Evolutionary conservation across 129 eudicot genomes (phyloP).

Genomic region (Flaveria bidentis): DNA sequence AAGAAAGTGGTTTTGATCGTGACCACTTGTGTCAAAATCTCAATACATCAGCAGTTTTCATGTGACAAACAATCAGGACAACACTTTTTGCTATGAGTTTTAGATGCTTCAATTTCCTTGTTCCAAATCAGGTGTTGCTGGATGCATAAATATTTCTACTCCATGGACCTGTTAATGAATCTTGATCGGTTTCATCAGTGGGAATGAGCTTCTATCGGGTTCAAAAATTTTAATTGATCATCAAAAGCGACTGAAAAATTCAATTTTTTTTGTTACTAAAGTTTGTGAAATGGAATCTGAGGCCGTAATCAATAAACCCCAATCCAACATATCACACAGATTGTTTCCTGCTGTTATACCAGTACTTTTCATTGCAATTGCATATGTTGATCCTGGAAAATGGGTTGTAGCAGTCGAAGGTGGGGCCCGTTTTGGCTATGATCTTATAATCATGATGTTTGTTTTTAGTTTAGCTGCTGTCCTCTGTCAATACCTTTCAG

Average conservation of each 20-base stretch:
- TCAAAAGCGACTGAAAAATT: conserved; percentile 6
- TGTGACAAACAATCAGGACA: conserved; percentile 33
- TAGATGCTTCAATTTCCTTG: conserved; percentile 19
- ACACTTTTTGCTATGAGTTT: conserved; percentile 12
- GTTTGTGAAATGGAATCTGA: conserved; percentile 54
- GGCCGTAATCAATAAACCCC: conserved; percentile 30
- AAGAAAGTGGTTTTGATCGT: conserved; percentile 43
- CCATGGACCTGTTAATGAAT: conserved; percentile 8
- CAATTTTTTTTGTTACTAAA: conserved; percentile 11
- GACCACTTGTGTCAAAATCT: conserved; percentile 43
- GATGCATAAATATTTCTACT: conserved; percentile 19
- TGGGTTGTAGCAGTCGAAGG: conserved; percentile 81
- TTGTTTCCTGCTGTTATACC: conserved; percentile 62
- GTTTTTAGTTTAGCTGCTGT: conserved; percentile 63
- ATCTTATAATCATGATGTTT: conserved; percentile 53
- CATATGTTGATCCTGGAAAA: conserved; percentile 90
- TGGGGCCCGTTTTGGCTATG: conserved; percentile 79
- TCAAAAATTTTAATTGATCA: conserved; percentile 24
- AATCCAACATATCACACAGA: conserved; percentile 40
- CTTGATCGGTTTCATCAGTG: conserved; percentile 14
- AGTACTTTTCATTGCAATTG: conserved; percentile 62
- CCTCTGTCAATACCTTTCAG: conserved; percentile 83
- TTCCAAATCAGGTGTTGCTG: conserved; percentile 23
- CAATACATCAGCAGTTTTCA: conserved; percentile 28
- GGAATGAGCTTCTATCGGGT: conserved; percentile 25